Base-by-base conservation (phyloP, 768 basidiomycete species). In the button mushroom (Agaricus bisporus) region DNA sequence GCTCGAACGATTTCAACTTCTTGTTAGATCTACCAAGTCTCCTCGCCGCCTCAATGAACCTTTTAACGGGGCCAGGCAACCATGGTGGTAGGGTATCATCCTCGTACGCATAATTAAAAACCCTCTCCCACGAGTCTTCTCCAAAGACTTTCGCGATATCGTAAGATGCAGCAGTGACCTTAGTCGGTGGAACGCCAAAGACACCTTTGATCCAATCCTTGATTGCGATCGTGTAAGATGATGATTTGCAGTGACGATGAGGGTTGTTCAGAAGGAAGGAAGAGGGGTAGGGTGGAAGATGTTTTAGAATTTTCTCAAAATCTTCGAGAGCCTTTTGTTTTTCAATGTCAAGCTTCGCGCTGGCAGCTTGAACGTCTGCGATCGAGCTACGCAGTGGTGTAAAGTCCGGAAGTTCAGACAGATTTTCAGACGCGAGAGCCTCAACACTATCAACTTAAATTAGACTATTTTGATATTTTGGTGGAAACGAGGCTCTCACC, bases 1-100 rank as follows among this genome's bases (percentile, higher is more conserved):
- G 79, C 65, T 92, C 90, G 59, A 91, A 91, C 6, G 71, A 68
- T 10, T 74, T 68, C n/a, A 91, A 70, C 65, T 85, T 88, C 69
- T 77, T 68, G 67, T 91, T 91, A 14, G 76, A 78, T 49, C 63
- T 71, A 48, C 69, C 72, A 9, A 89, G 78, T 26, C 82, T 80
- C 61, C 77, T 79, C 2, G 73, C 80, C 3, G 82, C 86, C 59
- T 74, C 74, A 57, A 79, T 71, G 55, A 91, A 56, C 26, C 28
- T 39, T 32, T 26, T 50, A 41, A 29, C 51, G 36, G 51, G 55
- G 49, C 39, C 45, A 14, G 48, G 46, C 41, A 42, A 47, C 49
- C 41, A 28, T 3, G 44, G 35, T n/a, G 25, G 46, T 22, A 38
- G 29, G 38, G 14, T 9, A 45, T 29, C 41, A 1, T 18, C 55